Evolutionary conservation across 2,329 filamentous ascomycete species (phyloP), one percentile per base, ranked within the genome.

Genomic region (Fusarium denticulatum): DNA sequence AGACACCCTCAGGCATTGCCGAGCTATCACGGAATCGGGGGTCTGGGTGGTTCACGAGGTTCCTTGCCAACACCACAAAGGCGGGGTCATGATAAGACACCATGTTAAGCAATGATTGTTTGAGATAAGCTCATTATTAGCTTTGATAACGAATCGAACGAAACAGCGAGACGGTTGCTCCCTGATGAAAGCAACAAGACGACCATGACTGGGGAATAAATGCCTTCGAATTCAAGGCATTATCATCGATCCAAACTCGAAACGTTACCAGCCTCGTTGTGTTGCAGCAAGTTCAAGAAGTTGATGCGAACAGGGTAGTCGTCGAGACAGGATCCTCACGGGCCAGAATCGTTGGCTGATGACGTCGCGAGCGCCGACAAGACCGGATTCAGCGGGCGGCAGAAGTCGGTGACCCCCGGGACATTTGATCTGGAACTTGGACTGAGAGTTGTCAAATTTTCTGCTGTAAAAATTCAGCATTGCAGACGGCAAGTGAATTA

Each of bases 331-430:
- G 71, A 71, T 68, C 58, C 52, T 60, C 67, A 71, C 71, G 61
- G 70, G 55, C 70, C 65, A 70, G 59, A 57, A 66, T 60, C n/a
- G 64, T 47, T 61, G 59, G 53, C 40, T 62, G 39, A 79, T 79
- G 77, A 79, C 77, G 77, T 79, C 71, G 69, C 58, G 39, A 49
- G 49, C 34, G 32, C 47, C 60, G 40, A 71, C 43, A 53, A 36
- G 52, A 52, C 67, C 70, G 63, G 71, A 62, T 74, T 65, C 55
- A 71, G 68, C 67, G 61, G 67, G 47, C 59, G 42, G 53, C 55
- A 68, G 67, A 63, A 53, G 64, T 77, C 76, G 73, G 74, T 64
- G 59, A 72, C 69, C 69, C 59, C 74, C 69, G 63, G 67, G 60
- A 53, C 47, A 34, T 49, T 59, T 64, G 43, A 40, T 40, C 32